Conservation (phyloP, 257 asterid genomes). For the Coffea eugenioides region DNA sequence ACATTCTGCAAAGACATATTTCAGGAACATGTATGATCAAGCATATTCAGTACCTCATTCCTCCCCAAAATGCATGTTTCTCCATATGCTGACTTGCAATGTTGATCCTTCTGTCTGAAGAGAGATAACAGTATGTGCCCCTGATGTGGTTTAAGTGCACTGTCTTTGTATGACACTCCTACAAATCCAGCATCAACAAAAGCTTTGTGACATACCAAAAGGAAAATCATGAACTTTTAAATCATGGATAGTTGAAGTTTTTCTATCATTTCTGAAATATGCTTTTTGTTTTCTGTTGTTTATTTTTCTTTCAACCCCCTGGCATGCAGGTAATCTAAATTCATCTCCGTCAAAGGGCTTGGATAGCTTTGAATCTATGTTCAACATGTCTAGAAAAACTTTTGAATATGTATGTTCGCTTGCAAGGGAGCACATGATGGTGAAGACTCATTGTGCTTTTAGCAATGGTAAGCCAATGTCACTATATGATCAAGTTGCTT, state of each 20-base stretch:
- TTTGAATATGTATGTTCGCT: constrained; percentile 71
- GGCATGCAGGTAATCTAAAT: constrained; percentile 19
- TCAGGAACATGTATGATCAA: too few relatives aligned
- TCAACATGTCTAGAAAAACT: constrained; percentile 63
- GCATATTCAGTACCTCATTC: too few relatives aligned
- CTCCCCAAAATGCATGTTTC: not conserved
- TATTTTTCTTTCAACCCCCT: not conserved
- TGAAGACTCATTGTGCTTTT: constrained; percentile 58
- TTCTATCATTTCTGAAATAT: not conserved
- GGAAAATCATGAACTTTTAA: not conserved
- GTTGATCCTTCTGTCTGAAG: not conserved
- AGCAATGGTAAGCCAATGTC: constrained; percentile 64
- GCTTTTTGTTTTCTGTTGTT: not conserved
- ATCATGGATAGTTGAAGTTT: not conserved
- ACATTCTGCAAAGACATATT: not conserved
- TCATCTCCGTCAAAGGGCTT: constrained; percentile 41
- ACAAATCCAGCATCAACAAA: not conserved
- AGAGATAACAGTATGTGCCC: too few relatives aligned
- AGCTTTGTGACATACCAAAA: not conserved
- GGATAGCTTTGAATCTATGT: constrained; percentile 49
- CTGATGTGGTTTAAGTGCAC: not conserved
- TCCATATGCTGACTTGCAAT: not conserved
- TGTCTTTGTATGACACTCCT: not conserved
- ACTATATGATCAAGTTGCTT: constrained; percentile 71
- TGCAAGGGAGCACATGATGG: constrained; percentile 65